phyloP scores from a whole-genome alignment of 441 rosid genomes.

The Pelargonium fulgidum region DNA sequence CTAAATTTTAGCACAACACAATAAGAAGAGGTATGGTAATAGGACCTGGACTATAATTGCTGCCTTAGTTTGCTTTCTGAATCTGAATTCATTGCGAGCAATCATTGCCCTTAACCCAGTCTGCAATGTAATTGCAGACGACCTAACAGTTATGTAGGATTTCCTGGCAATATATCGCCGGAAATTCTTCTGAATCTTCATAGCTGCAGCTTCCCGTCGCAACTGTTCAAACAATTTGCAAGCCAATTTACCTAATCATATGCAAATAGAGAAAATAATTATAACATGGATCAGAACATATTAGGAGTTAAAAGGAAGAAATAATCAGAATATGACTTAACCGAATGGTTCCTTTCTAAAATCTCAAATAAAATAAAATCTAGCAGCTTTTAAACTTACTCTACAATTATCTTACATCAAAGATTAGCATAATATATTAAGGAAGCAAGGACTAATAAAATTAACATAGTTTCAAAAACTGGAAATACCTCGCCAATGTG shows the following conservation, averaged over 20 bases:
- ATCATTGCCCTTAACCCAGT: conserved; percentile 92
- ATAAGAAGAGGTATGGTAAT: conserved; percentile 19
- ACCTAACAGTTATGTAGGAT: conserved; percentile 48
- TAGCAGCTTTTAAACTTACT: neutral
- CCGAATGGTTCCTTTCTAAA: neutral
- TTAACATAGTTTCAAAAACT: conserved; percentile 6
- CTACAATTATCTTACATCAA: neutral
- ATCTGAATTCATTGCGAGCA: conserved; percentile 92
- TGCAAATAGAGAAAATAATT: conserved; percentile 22
- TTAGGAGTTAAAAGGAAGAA: conserved; percentile 8
- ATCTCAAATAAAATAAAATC: neutral
- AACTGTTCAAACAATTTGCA: conserved; percentile 71
- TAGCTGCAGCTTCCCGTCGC: conserved; percentile 80
- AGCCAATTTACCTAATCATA: conserved; percentile 68
- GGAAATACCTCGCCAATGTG: conserved; percentile 75
- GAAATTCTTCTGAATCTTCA: conserved; percentile 88
- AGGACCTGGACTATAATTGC: conserved; percentile 80
- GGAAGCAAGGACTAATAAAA: neutral
- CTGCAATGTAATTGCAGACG: conserved; percentile 71
- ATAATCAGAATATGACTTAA: conserved; percentile 1
- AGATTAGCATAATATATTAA: neutral
- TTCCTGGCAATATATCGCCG: conserved; percentile 56
- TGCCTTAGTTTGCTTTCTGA: conserved; percentile 93
- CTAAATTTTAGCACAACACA: conserved; percentile 19
- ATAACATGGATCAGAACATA: conserved; percentile 17